A percentile compares a stretch with the other conserved stretches of the same genome.
These are phyloP conservation scores for Penicillium flavigenum DNA, from an alignment of 495 filamentous ascomycete species.

Conservation along the genomic window DNA sequence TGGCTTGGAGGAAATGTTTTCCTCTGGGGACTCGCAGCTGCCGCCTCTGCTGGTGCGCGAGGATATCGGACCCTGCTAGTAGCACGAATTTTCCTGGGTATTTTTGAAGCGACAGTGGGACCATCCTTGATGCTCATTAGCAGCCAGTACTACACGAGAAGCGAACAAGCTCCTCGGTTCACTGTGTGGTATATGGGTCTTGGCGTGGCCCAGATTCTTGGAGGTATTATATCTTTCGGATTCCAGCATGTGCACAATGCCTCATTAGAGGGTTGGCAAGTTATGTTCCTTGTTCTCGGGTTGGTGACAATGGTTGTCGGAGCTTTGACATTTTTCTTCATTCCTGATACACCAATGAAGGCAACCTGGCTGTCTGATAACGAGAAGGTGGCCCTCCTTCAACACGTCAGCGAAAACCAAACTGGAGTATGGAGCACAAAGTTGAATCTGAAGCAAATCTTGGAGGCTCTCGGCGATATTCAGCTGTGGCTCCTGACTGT, in stretches of 20 bases:
- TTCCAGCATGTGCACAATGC: slow-evolving; percentile 39
- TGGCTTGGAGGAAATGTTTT: slow-evolving; percentile 52
- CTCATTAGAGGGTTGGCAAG: slow-evolving; percentile 55
- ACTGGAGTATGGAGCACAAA: slow-evolving; percentile 51
- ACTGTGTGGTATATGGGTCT: slow-evolving; percentile 64
- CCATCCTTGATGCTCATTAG: slow-evolving; percentile 54
- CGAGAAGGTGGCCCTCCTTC: slow-evolving; percentile 49
- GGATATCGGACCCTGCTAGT: slow-evolving; percentile 23
- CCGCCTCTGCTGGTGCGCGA: slow-evolving; percentile 23
- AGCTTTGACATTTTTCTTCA: slow-evolving; percentile 48
- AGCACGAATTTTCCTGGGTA: slow-evolving; percentile 59
- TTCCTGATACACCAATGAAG: slow-evolving; percentile 59
- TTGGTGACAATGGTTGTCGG: slow-evolving; percentile 56
- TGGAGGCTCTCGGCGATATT: slow-evolving; percentile 33
- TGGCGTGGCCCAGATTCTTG: slow-evolving; percentile 61
- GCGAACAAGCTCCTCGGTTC: slow-evolving; percentile 62
- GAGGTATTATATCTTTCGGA: slow-evolving; percentile 58
- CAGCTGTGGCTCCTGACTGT: slow-evolving; percentile 42
- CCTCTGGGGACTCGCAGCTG: slow-evolving; percentile 46
- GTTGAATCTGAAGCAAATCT: slow-evolving; percentile 39
- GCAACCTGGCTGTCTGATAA: slow-evolving; percentile 55
- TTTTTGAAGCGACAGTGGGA: slow-evolving; percentile 64
- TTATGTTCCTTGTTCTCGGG: slow-evolving; percentile 66
- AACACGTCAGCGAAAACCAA: slow-evolving; percentile 54
- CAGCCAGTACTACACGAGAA: slow-evolving; percentile 59